phyloP scores from a whole-genome alignment of 2,329 filamentous ascomycete species.

The Trichoderma citrinoviride region DNA sequence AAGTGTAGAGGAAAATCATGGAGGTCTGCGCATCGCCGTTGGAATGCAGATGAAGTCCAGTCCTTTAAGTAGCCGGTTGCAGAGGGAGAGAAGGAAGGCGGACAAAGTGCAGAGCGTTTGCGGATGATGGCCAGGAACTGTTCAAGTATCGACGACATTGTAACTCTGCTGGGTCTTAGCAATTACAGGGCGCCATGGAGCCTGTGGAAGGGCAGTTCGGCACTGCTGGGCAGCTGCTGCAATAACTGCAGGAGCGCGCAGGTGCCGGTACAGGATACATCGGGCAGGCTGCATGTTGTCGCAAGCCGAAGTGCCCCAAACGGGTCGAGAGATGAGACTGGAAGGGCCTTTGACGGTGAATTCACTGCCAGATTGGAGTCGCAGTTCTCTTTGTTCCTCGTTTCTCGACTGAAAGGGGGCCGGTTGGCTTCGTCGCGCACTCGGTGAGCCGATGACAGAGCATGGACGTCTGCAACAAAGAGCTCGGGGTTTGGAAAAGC shows the following conservation, averaged over 20 bases:
- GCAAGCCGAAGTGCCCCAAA: not conserved
- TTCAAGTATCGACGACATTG: not conserved
- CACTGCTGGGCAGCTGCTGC: slow-evolving; percentile 9
- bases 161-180: not conserved
- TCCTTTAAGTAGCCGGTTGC: too few species aligned
- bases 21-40: not conserved
- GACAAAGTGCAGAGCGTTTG: not conserved
- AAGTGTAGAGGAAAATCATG: not conserved
- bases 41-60: too few species aligned
- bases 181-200: not conserved
- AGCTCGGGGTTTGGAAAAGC: too few species aligned
- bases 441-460: too few species aligned
- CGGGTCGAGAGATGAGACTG: not conserved
- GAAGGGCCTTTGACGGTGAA: not conserved
- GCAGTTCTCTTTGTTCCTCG: too few species aligned
- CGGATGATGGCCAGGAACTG: not conserved
- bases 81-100: too few species aligned
- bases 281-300: not conserved
- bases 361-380: too few species aligned
- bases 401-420: too few species aligned
- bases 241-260: not conserved
- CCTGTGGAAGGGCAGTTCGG: not conserved
- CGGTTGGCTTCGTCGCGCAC: too few species aligned
- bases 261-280: too few species aligned
- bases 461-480: not conserved